Evolutionary conservation across 495 filamentous ascomycete genomes (phyloP).

Genomic region (Penicillium macrosclerotiorum): DNA sequence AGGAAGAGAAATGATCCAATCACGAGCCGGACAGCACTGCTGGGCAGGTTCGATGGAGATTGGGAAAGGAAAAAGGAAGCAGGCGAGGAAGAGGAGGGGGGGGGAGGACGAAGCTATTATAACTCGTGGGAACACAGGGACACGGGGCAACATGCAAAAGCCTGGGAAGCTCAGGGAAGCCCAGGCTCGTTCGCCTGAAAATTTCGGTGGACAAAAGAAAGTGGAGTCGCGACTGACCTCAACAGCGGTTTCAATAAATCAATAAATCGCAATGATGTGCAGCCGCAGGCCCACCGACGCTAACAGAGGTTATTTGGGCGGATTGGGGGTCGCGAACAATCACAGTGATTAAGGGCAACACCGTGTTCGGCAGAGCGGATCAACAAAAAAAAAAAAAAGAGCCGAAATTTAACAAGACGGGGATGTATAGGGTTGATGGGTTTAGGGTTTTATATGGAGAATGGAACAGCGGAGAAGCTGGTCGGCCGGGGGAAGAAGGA

Average conservation of each 20-base stretch:
- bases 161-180: neutral
- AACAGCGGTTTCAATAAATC: conserved; percentile 12
- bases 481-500: too few relatives aligned
- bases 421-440: neutral
- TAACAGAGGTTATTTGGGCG: conserved; percentile 18
- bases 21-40: conserved; percentile 34
- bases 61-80: conserved; percentile 18
- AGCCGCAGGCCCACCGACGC: conserved; percentile 16
- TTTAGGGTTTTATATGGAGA: neutral
- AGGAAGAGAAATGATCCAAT: conserved; percentile 16
- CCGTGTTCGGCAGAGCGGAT: neutral
- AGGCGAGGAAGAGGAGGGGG: conserved; percentile 8
- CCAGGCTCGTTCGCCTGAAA: too few relatives aligned
- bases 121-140: conserved; percentile 6
- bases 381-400: neutral
- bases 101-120: conserved; percentile 19
- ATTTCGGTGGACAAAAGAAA: conserved; percentile 13
- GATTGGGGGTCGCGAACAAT: too few relatives aligned
- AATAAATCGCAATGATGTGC: conserved; percentile 29
- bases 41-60: conserved; percentile 27
- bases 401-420: neutral
- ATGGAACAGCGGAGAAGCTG: too few relatives aligned
- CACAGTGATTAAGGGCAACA: neutral
- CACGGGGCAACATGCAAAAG: neutral
- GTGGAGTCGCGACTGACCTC: conserved; percentile 10